Percentiles rank a stretch among this genome's conserved stretches.
These are phyloP conservation scores for Pythium aristosporum DNA, from an alignment of 352 stramenopile species.

Conservation along the genomic window DNA sequence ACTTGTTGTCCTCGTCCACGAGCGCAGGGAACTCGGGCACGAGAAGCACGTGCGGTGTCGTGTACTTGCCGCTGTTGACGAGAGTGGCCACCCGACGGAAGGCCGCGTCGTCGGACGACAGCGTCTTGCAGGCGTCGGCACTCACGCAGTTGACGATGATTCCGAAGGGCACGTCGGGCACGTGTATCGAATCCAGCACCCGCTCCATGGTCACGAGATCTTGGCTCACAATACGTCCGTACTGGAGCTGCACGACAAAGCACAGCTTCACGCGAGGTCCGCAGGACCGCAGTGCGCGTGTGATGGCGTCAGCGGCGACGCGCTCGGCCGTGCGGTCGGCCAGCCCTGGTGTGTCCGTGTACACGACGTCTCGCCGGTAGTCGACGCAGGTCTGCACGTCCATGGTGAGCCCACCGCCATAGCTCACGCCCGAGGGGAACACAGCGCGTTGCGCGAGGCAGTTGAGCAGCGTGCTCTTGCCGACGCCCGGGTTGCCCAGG, in stretches of 20 bases:
- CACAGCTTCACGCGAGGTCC: constrained; percentile 8
- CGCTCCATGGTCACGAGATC: constrained; percentile 20
- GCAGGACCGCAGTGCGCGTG: constrained; percentile 2
- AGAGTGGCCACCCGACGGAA: constrained; percentile 5
- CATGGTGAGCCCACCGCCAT: constrained; percentile 13
- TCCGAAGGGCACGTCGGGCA: constrained; percentile 10
- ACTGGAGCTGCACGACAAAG: constrained; percentile 15
- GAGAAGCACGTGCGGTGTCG: background rate
- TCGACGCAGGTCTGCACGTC: constrained; percentile 1
- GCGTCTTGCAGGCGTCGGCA: too few species aligned
- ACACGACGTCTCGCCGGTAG: background rate
- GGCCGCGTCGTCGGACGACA: background rate
- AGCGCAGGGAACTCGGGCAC: constrained; percentile 4
- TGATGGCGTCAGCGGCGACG: constrained; percentile 6
- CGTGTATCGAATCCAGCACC: constrained; percentile 17
- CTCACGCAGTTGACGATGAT: constrained; percentile 19
- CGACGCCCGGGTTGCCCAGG: constrained; percentile 11
- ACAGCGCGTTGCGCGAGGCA: constrained; percentile 8
- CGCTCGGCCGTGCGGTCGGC: constrained; percentile 6
- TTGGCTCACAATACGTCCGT: constrained; percentile 3
- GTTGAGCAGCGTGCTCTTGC: constrained; percentile 25
- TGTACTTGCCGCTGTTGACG: constrained; percentile 23
- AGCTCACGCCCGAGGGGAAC: constrained; percentile 13
- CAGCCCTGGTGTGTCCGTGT: constrained; percentile 18
- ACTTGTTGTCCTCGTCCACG: background rate